These are phyloP conservation scores for Quercus lobata DNA, from an alignment of 331 rosid genomes.

Conservation along the genomic window DNA sequence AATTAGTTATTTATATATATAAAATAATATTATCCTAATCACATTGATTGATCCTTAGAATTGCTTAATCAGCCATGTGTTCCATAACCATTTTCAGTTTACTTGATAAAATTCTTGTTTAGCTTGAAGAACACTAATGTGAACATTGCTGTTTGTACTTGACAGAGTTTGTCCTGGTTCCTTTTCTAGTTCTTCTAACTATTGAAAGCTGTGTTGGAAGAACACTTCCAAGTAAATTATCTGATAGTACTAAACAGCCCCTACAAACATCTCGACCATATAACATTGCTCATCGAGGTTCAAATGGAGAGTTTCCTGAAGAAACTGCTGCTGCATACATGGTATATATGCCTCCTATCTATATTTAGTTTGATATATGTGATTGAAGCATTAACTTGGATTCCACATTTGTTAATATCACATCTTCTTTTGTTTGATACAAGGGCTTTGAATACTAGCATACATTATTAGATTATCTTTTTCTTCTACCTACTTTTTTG, in stretches of 20 bases:
- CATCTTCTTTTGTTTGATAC: too few relatives aligned
- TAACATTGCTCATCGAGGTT: slow-evolving; percentile 59
- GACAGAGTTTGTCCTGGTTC: background rate
- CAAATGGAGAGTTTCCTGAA: slow-evolving; percentile 95
- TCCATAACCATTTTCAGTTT: too few relatives aligned
- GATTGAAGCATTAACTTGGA: background rate
- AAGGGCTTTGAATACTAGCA: too few relatives aligned
- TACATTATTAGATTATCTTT: too few relatives aligned
- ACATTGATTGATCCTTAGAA: too few relatives aligned
- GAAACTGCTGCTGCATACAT: slow-evolving; percentile 77
- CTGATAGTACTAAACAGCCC: background rate
- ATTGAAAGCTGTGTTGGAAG: background rate
- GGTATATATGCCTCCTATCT: slow-evolving; percentile 34
- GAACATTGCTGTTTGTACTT: background rate
- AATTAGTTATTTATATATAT: too few relatives aligned
- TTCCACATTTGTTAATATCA: too few relatives aligned
- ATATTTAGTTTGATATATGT: background rate
- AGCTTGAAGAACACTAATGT: background rate
- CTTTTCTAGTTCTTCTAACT: background rate
- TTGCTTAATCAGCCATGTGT: too few relatives aligned
- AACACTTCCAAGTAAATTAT: background rate
- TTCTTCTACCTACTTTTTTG: too few relatives aligned
- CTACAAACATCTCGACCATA: background rate
- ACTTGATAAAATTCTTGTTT: too few relatives aligned
- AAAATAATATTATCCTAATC: too few relatives aligned